Evolutionary conservation across 2,329 filamentous ascomycete genomes (phyloP).

Genomic region (Alternaria atra): DNA sequence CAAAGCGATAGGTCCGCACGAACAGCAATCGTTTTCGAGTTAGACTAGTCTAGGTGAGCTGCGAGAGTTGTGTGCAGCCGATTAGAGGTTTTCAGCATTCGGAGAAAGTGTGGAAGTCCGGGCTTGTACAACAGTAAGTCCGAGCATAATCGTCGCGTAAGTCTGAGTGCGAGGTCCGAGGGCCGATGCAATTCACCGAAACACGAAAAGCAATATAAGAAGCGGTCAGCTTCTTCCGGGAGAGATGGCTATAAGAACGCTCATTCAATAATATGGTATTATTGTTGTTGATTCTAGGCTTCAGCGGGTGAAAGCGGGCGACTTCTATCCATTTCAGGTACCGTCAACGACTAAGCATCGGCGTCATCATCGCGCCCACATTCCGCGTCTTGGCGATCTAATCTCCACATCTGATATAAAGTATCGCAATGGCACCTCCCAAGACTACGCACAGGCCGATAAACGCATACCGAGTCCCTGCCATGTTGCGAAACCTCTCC

Average conservation of each 20-base stretch:
- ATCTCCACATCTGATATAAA: constrained; percentile 49
- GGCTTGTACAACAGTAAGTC: not conserved
- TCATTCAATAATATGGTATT: too few relatives aligned
- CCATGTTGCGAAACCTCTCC: constrained; percentile 48
- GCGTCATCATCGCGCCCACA: constrained; percentile 33
- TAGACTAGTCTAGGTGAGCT: not conserved
- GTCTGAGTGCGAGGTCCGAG: constrained; percentile 1
- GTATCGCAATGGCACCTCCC: constrained; percentile 30
- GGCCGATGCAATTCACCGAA: constrained; percentile 7
- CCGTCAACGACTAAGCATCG: constrained; percentile 8
- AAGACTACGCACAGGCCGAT: constrained; percentile 35
- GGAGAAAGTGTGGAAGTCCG: constrained; percentile 12
- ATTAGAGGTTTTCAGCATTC: not conserved
- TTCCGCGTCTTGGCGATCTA: constrained; percentile 49
- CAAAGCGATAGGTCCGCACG: not conserved
- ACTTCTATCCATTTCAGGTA: constrained; percentile 5
- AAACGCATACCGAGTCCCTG: constrained; percentile 49
- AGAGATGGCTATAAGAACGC: not conserved
- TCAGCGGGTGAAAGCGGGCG: not conserved
- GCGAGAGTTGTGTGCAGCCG: constrained; percentile 5
- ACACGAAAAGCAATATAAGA: constrained; percentile 1
- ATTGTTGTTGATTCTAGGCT: not conserved
- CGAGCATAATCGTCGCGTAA: constrained; percentile 7
- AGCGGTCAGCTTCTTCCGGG: not conserved
- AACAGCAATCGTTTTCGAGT: not conserved